phyloP scores from a whole-genome alignment of 2,329 filamentous ascomycete genomes.

The Ambrosiella beaveri region DNA sequence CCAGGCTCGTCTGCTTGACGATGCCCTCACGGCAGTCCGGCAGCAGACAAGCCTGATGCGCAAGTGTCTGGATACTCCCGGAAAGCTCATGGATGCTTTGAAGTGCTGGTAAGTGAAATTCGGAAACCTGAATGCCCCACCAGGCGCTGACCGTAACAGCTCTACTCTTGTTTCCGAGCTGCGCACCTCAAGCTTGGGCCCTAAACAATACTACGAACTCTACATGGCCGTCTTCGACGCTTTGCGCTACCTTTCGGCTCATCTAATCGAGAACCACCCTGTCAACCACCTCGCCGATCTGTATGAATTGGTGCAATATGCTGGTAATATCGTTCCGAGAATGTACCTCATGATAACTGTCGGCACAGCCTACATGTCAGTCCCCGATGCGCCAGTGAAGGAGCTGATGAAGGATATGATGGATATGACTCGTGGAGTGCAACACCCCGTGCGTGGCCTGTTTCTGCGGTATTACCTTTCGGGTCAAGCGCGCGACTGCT shows the following conservation, averaged over 20 bases:
- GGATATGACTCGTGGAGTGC: slow-evolving; percentile 98
- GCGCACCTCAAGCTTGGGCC: slow-evolving; percentile 89
- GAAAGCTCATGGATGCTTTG: slow-evolving; percentile 98
- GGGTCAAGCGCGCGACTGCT: slow-evolving; percentile 77
- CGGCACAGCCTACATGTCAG: slow-evolving; percentile 96
- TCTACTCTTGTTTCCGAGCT: slow-evolving; percentile 97
- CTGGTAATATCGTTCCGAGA: slow-evolving; percentile 89
- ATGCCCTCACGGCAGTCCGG: slow-evolving; percentile 88
- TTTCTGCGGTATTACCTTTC: slow-evolving; percentile 94
- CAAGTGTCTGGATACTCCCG: slow-evolving; percentile 88
- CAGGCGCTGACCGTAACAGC: slow-evolving; percentile 30
- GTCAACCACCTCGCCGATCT: slow-evolving; percentile 95
- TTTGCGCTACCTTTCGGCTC: slow-evolving; percentile 84
- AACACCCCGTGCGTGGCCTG: slow-evolving; percentile 86
- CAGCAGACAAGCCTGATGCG: slow-evolving; percentile 96
- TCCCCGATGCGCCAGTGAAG: slow-evolving; percentile 94
- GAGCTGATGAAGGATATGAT: slow-evolving; percentile 99
- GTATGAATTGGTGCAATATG: slow-evolving; percentile 95
- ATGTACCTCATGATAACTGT: slow-evolving; percentile 99
- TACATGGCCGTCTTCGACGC: slow-evolving; percentile 99
- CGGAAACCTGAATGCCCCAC: background rate
- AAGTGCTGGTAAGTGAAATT: slow-evolving; percentile 69
- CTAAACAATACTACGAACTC: slow-evolving; percentile 98
- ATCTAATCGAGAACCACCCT: slow-evolving; percentile 91
- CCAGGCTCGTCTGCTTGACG: slow-evolving; percentile 84